Evolutionary conservation across 495 filamentous ascomycete genomes (phyloP).

Genomic region (Aspergillus incahuasiensis): DNA sequence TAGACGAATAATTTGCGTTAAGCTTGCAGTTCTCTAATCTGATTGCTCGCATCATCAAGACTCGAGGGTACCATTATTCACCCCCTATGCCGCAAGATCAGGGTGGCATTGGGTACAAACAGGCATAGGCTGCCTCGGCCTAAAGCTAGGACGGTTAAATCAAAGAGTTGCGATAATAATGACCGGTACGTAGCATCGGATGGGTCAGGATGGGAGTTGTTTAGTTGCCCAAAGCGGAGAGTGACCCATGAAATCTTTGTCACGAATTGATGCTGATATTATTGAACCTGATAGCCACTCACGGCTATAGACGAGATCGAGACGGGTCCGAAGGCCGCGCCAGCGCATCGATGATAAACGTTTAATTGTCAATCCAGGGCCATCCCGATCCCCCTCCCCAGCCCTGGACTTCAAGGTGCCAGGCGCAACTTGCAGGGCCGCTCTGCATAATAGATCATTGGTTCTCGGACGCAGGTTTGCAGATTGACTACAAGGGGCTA

Average conservation of each 20-base stretch:
- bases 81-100: conserved; percentile 5
- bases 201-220: conserved; percentile 10
- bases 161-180: conserved; percentile 5
- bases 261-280: conserved; percentile 22
- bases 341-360: conserved; percentile 27
- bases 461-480: conserved; percentile 14
- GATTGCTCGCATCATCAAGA: conserved; percentile 10
- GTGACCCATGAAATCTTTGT: conserved; percentile 7
- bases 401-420: conserved; percentile 16
- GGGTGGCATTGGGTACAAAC: conserved; percentile 23
- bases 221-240: conserved; percentile 32
- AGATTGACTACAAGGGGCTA: conserved; percentile 12
- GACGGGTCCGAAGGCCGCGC: conserved; percentile 24
- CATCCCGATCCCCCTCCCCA: conserved; percentile 12
- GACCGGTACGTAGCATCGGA: conserved; percentile 4
- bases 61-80: conserved; percentile 5
- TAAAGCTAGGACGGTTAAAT: not conserved
- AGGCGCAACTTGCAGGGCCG: conserved; percentile 38
- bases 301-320: conserved; percentile 1
- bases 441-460: conserved; percentile 33
- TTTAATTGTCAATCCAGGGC: conserved; percentile 8
- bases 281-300: conserved; percentile 15
- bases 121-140: conserved; percentile 17
- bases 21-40: conserved; percentile 12
- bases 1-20: conserved; percentile 34